These are phyloP conservation scores for Postia placenta DNA, from an alignment of 768 basidiomycete species.

Conservation along the genomic window DNA sequence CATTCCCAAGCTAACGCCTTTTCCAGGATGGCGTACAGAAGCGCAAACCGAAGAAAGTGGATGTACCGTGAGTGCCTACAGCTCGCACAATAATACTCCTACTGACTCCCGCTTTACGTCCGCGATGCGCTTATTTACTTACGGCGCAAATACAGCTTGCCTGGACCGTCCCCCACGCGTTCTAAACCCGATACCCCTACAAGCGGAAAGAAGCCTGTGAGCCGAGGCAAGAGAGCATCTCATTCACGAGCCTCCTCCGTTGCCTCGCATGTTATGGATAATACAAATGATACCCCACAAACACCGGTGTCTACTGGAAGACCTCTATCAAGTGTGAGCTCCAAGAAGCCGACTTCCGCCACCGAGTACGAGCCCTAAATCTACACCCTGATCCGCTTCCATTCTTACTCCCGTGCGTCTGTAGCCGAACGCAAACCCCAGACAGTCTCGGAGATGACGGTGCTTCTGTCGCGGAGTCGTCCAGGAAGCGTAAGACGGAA, in stretches of 20 bases:
- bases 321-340: conserved; percentile 9
- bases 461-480: conserved; percentile 50
- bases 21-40: conserved; percentile 11
- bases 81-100: no score
- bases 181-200: conserved; percentile 8
- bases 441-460: conserved; percentile 39
- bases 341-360: background rate
- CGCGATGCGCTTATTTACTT: no score
- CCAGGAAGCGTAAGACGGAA: conserved; percentile 49
- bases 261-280: conserved; percentile 10
- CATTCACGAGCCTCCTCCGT: conserved; percentile 18
- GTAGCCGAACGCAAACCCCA: conserved; percentile 6
- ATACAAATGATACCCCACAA: conserved; percentile 5
- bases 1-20: background rate
- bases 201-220: conserved; percentile 18
- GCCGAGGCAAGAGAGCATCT: conserved; percentile 10
- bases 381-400: no score
- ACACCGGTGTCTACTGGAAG: conserved; percentile 5
- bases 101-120: no score
- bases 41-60: conserved; percentile 24
- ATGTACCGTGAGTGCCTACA: conserved; percentile 27
- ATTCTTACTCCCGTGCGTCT: background rate
- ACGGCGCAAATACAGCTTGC: conserved; percentile 10
- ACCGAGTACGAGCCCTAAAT: conserved; percentile 6
- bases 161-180: conserved; percentile 17